Base-by-base conservation (phyloP, 257 asterid genomes). In the Verbena officinalis region DNA sequence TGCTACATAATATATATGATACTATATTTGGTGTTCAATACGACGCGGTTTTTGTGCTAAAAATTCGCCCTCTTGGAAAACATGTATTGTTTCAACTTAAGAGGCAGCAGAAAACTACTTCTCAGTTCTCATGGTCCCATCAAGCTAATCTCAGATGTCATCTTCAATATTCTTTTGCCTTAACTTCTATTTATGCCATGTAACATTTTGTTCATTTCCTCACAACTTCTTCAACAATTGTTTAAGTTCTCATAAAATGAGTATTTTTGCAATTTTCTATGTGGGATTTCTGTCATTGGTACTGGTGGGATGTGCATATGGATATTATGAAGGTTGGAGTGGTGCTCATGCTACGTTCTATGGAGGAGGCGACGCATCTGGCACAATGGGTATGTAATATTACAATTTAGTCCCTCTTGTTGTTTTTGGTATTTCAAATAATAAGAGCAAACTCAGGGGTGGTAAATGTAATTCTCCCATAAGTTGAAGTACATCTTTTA, bases 351-450 rank as follows among this genome's bases (percentile, higher is more conserved):
- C 88, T 55, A 82, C 88, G 7, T 82, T 79, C 73, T 82, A 82
- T 14, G 88, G 88, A 5, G 88, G 88, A 1, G 85, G 88, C 19
- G 88, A 82, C 69, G 88, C 88, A 61, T 82, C 88, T 23, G 88
- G 88, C 27, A 82, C 88, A 36, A 82, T 82, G 88, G 88, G 88
- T 82, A 69, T 4, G 75, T 59, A 4, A 50, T 0, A 6, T 4
- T 8, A 30, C 14, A 36, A 36, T 7, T 36, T 36, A 3, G 8
- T 36, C 40, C 40, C 4, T 36, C 1, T 36, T 36, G 33, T 36
- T 7, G 11, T 36, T 36, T 36, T 4, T 4, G 40, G 7, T 2
- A 3, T 2, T 30, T 30, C 7, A 30, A 30, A 30, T 30, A 2
- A 2, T 30, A 30, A 30, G 36, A 30, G 7, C 36, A n/a, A n/a